Conservation (phyloP, 176 grass and related monocot species). For the Elaeis guineensis region DNA sequence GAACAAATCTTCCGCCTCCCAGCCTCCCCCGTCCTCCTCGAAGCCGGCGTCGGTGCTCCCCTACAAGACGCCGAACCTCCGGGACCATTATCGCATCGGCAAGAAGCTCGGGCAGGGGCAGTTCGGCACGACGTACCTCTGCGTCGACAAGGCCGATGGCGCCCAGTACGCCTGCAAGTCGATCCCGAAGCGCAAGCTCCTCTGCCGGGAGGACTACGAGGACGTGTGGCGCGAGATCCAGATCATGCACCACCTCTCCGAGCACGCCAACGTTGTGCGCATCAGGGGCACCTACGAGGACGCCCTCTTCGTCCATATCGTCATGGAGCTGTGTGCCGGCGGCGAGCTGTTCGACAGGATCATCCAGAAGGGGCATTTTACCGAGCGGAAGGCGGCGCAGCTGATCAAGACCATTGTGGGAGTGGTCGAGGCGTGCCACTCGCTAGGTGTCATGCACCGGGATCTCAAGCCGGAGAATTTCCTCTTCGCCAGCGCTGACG, state of each 20-base stretch:
- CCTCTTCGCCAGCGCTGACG: conserved; percentile 51
- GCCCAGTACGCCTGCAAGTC: conserved; percentile 86
- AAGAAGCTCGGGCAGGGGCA: conserved; percentile 97
- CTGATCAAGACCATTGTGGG: conserved; percentile 19
- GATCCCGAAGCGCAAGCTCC: conserved; percentile 92
- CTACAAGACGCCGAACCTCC: conserved; percentile 74
- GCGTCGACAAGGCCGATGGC: conserved; percentile 60
- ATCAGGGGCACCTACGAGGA: conserved; percentile 37
- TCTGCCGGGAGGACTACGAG: conserved; percentile 93
- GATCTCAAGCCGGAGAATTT: conserved; percentile 54
- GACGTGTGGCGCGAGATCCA: conserved; percentile 74
- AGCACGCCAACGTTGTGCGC: conserved; percentile 84
- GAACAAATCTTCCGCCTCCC: conserved; percentile 2
- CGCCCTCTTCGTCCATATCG: conserved; percentile 9
- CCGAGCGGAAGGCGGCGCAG: conserved; percentile 11
- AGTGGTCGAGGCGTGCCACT: conserved; percentile 13
- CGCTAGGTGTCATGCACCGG: conserved; percentile 13
- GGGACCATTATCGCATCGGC: conserved; percentile 84
- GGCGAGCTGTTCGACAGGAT: conserved; percentile 18
- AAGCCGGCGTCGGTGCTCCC: conserved; percentile 67
- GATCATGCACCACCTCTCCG: conserved; percentile 55
- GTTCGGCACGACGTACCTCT: conserved; percentile 94
- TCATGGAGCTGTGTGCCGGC: conserved; percentile 17
- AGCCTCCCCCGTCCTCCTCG: conserved; percentile 14
- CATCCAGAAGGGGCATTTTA: conserved; percentile 19